Evolutionary conservation across 1,139 yeast species (phyloP), one percentile per base, ranked within the genome.

Genomic region (Pichia sp.): DNA sequence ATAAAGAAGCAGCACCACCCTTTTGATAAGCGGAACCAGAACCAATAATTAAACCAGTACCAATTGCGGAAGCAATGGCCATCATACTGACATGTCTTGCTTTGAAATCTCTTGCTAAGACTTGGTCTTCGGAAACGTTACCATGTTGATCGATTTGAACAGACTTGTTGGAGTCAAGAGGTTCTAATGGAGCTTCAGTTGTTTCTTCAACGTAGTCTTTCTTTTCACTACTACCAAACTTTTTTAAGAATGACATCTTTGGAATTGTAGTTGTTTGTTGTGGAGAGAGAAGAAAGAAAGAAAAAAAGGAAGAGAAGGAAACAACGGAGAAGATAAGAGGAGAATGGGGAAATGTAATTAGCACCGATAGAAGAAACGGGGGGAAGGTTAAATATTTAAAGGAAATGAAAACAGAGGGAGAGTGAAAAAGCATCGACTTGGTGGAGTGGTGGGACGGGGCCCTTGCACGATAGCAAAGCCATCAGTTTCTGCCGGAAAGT

Each of bases 31-130:
- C 77, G 6, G 72, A 59, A 38, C 79, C 79, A 30, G 79, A 72
- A 53, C 80, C 80, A 57, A 76, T 74, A 57, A 76, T 69, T 51
- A 76, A 67, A 55, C 80, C 79, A 17, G 79, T 75, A 52, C 76
- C 75, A 30, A 62, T 54, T 12, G 55, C 55, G 27, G 63, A 61
- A 12, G 58, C 58, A 42, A 58, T 53, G 44, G 76, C 75, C 61
- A 72, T 70, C 74, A 73, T 69, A 27, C 72, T 65, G 34, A 72
- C 73, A 55, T 79, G 84, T 58, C 85, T 70, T 18, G 30, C 18
- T 24, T 52, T 46, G 6, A 50, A 45, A 19, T 48, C 46, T 43
- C 53, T 48, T n/a, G 28, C 34, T 66, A 52, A 22, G 17, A 38
- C 20, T 17, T 15, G 27, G 7, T 47, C 46, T n/a, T 47, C 41